A percentile compares a stretch with the other conserved stretches of the same genome.
Conservation (phyloP, 1,284 basidiomycete genomes). For the Puccinia horiana region DNA sequence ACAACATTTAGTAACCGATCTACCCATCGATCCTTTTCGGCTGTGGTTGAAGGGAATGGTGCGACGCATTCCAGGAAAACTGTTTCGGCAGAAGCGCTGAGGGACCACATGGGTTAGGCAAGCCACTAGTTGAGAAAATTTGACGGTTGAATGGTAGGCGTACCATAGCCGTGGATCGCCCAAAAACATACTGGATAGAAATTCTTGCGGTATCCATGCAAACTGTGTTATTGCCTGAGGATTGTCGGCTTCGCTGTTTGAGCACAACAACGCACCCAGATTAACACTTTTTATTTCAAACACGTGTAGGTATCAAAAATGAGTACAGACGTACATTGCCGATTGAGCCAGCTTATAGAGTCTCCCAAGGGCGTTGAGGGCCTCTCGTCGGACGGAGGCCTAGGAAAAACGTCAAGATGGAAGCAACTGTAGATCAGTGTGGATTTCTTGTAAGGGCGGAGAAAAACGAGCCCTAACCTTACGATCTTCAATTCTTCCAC, state of each 20-base stretch:
- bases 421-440: not conserved
- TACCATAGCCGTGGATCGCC: slow-evolving; percentile 47
- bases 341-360: slow-evolving; percentile 80
- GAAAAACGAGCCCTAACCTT: slow-evolving; percentile 65
- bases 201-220: slow-evolving; percentile 83
- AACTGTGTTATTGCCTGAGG: slow-evolving; percentile 75
- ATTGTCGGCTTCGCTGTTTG: slow-evolving; percentile 75
- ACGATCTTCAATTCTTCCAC: slow-evolving; percentile 77
- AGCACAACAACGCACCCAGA: not conserved
- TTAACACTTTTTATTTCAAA: not conserved
- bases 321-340: slow-evolving; percentile 71
- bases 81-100: slow-evolving; percentile 67
- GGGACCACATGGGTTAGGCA: slow-evolving; percentile 47
- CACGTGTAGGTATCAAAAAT: not conserved
- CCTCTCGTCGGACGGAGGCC: slow-evolving; percentile 77
- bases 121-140: slow-evolving; percentile 65
- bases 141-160: slow-evolving; percentile 54
- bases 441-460: not conserved
- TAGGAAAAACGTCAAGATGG: slow-evolving; percentile 56
- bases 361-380: slow-evolving; percentile 74
- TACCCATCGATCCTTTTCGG: slow-evolving; percentile 39
- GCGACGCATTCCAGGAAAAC: slow-evolving; percentile 74
- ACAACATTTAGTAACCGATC: slow-evolving; percentile 34
- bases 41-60: slow-evolving; percentile 67
- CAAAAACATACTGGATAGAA: slow-evolving; percentile 63